Conservation (phyloP, 2,329 filamentous ascomycete species). For the Penicillium sp. region DNA sequence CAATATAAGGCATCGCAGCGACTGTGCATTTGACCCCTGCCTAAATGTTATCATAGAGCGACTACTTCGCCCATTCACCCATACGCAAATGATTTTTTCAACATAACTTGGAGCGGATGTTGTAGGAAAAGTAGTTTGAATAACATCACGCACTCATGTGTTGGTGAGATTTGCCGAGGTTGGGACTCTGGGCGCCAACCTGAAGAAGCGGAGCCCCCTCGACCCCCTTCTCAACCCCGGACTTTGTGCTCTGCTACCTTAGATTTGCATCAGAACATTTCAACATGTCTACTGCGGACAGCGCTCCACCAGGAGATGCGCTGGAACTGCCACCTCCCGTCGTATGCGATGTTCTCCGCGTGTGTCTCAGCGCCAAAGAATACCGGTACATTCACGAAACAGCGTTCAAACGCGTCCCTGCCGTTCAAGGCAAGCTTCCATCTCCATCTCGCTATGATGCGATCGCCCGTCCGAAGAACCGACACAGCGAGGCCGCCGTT, state of each 20-base stretch:
- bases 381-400: conserved; percentile 83
- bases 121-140: neutral
- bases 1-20: no score
- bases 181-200: neutral
- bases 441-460: conserved; percentile 53
- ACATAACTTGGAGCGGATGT: no score
- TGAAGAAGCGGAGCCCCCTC: neutral
- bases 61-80: no score
- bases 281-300: conserved; percentile 29
- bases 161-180: conserved; percentile 5
- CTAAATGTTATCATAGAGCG: no score
- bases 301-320: conserved; percentile 10
- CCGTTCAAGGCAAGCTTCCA: conserved; percentile 56
- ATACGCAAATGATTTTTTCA: no score
- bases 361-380: conserved; percentile 79
- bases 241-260: neutral
- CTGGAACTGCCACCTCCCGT: conserved; percentile 64
- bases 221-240: conserved; percentile 5
- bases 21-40: no score
- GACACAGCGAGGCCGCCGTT: conserved; percentile 69
- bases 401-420: conserved; percentile 69
- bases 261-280: conserved; percentile 1
- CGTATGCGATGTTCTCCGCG: conserved; percentile 79
- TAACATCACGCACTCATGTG: neutral
- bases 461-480: conserved; percentile 55